Evolutionary conservation across 345 rosid genomes (phyloP).

Genomic region (Corymbia maculata): DNA sequence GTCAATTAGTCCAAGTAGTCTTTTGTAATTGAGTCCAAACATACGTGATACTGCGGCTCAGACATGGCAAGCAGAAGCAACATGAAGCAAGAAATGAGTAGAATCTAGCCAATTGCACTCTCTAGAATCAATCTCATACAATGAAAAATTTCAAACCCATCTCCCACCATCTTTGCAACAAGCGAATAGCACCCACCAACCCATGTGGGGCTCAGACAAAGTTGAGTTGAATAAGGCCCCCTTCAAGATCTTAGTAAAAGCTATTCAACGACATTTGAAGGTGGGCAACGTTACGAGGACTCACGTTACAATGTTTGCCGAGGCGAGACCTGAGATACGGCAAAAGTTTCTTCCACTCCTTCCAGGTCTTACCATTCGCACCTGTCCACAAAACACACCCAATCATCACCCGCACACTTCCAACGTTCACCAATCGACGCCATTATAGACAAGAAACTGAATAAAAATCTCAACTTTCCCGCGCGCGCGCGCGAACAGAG

Average conservation of each 20-base stretch:
- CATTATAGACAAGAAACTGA: neutral
- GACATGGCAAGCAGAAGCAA: neutral
- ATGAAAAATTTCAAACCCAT: neutral
- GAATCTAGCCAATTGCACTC: neutral
- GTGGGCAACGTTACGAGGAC: conserved; percentile 5
- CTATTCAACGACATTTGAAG: neutral
- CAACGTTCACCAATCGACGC: neutral
- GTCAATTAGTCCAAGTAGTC: neutral
- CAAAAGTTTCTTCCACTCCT: conserved; percentile 85
- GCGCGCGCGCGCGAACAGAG: neutral
- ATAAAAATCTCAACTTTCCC: neutral
- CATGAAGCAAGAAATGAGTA: neutral
- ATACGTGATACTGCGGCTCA: neutral
- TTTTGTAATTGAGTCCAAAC: neutral
- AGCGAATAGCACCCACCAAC: neutral
- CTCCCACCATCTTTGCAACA: neutral
- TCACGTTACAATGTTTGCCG: conserved; percentile 62
- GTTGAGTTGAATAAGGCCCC: neutral
- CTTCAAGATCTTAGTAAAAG: neutral
- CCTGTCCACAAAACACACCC: conserved; percentile 24
- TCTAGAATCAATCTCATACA: neutral
- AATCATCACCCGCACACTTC: neutral
- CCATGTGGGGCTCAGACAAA: neutral
- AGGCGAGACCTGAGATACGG: conserved; percentile 80
- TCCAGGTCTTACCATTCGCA: conserved; percentile 85